Percentiles rank a stretch among this genome's conserved stretches.
Conservation (phyloP, 2,329 filamentous ascomycete species). For the Aspergillus aculeatus region DNA sequence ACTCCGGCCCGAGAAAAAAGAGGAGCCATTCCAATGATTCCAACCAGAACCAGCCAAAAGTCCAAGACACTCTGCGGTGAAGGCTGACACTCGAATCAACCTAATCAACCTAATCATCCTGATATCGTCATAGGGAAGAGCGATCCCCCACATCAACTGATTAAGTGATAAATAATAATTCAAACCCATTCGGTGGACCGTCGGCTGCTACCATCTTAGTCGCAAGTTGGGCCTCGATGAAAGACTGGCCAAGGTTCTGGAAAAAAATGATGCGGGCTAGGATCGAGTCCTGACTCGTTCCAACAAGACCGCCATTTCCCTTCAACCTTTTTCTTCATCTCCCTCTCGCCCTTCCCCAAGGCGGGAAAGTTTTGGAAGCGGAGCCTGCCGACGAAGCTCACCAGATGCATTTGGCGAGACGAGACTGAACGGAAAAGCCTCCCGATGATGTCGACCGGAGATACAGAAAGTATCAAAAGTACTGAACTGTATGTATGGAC, state of each 20-base stretch:
- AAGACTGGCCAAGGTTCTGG: background rate
- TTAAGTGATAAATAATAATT: background rate
- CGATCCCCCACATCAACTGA: slow-evolving; percentile 14
- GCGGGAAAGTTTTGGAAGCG: background rate
- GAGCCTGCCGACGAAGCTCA: background rate
- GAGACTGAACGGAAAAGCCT: background rate
- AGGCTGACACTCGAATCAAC: slow-evolving; percentile 1
- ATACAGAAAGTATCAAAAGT: background rate
- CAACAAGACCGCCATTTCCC: background rate
- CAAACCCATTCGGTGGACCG: slow-evolving; percentile 2
- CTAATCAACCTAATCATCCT: background rate
- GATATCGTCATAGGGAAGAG: slow-evolving; percentile 9
- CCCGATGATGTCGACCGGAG: background rate
- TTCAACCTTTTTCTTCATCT: background rate
- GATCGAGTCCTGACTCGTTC: background rate
- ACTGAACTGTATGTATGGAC: background rate
- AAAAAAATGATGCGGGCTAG: background rate
- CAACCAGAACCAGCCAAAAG: background rate
- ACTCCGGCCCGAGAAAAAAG: slow-evolving; percentile 15
- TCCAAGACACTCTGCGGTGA: background rate
- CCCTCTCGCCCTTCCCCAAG: background rate
- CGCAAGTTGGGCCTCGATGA: background rate
- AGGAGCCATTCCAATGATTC: background rate
- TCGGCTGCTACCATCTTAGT: slow-evolving; percentile 7
- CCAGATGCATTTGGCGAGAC: background rate